phyloP scores from a whole-genome alignment of 202 grass and related monocot genomes.

The Schoenoplectus tabernaemontani region DNA sequence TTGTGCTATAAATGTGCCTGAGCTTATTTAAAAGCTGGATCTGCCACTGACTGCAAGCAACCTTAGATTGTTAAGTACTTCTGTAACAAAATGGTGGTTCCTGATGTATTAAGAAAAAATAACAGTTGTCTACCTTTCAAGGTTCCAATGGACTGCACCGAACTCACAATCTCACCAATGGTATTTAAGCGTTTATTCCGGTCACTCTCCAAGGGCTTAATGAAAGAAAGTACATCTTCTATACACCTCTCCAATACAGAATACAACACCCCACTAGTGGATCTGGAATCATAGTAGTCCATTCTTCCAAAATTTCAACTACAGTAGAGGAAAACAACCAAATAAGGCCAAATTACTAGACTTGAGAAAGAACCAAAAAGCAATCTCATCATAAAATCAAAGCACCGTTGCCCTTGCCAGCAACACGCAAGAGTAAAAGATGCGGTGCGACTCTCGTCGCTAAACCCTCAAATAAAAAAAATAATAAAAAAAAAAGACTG shows the following conservation, averaged over 20 bases:
- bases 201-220: slow-evolving; percentile 59
- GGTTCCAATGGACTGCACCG: slow-evolving; percentile 23
- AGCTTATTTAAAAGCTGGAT: no score
- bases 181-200: slow-evolving; percentile 26
- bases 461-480: not conserved
- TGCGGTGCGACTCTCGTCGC: no score
- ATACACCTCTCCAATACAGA: slow-evolving; percentile 35
- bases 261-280: slow-evolving; percentile 9
- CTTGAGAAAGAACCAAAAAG: not conserved
- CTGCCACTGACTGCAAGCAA: not conserved
- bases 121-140: slow-evolving; percentile 32
- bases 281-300: not conserved
- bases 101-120: not conserved
- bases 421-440: not conserved
- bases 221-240: slow-evolving; percentile 49
- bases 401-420: not conserved
- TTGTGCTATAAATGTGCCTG: no score
- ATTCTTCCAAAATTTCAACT: slow-evolving; percentile 37
- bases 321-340: slow-evolving; percentile 15
- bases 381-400: not conserved
- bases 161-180: slow-evolving; percentile 52
- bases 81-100: not conserved
- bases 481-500: not conserved
- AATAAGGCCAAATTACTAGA: not conserved
- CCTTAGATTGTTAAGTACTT: not conserved